phyloP scores from a whole-genome alignment of 257 asterid species.

The Solanum chilense region DNA sequence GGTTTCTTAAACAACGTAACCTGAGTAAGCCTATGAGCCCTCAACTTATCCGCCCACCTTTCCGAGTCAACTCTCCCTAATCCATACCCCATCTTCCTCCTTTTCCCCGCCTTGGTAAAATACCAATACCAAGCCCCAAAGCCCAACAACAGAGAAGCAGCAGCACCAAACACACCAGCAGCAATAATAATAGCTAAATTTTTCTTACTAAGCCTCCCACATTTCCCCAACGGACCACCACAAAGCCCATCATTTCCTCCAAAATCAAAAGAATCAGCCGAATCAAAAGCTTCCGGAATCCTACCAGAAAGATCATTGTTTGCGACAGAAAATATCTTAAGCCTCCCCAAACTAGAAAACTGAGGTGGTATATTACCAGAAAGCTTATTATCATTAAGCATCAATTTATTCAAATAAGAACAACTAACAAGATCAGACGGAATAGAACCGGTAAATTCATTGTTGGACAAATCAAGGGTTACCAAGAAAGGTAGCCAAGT shows the following conservation, averaged over 20 bases:
- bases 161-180: conserved; percentile 80
- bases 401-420: conserved; percentile 44
- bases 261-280: conserved; percentile 13
- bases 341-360: conserved; percentile 51
- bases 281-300: conserved; percentile 41
- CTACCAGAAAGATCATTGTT: conserved; percentile 59
- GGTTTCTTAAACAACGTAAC: conserved; percentile 79
- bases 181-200: conserved; percentile 68
- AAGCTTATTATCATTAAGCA: conserved; percentile 43
- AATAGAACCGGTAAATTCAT: conserved; percentile 52
- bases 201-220: conserved; percentile 68
- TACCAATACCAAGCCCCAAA: conserved; percentile 87
- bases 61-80: conserved; percentile 37
- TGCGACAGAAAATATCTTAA: conserved; percentile 47
- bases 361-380: conserved; percentile 52
- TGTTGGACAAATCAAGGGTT: conserved; percentile 57
- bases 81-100: conserved; percentile 46
- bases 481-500: conserved; percentile 75
- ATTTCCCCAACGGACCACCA: conserved; percentile 57
- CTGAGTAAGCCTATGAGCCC: conserved; percentile 68
- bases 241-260: conserved; percentile 64
- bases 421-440: conserved; percentile 69
- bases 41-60: conserved; percentile 57
- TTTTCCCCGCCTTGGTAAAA: conserved; percentile 23
- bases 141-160: conserved; percentile 65